Conservation (phyloP, 2,329 filamentous ascomycete species). For the Aspergillus caelatus region DNA sequence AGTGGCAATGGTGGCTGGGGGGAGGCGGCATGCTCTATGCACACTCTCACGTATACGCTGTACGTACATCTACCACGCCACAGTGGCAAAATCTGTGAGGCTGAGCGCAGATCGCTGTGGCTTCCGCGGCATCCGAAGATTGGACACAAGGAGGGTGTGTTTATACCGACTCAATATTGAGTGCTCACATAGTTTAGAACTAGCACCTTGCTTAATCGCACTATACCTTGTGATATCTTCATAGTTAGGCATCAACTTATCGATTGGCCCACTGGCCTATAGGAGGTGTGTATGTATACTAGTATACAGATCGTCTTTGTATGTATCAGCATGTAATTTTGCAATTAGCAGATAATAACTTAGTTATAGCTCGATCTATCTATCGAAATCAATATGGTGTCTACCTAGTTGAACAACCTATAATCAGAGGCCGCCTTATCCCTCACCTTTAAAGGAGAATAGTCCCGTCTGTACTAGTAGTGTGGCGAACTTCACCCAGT, state of each 20-base stretch:
- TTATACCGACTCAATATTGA: not conserved
- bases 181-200: not conserved
- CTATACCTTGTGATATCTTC: not conserved
- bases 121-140: not conserved
- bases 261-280: not conserved
- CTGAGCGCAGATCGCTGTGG: not conserved
- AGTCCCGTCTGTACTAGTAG: not conserved
- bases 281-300: no score
- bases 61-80: not conserved
- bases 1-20: not conserved
- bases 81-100: conserved; percentile 1
- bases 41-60: not conserved
- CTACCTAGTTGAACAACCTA: not conserved
- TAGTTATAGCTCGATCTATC: not conserved
- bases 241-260: not conserved
- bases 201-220: not conserved
- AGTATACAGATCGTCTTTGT: not conserved
- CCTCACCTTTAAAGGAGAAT: not conserved
- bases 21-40: not conserved
- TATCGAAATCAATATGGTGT: not conserved
- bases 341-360: not conserved
- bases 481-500: conserved; percentile 10
- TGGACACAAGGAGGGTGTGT: not conserved
- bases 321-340: not conserved
- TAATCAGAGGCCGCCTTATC: not conserved